Base-by-base conservation (phyloP, 2,329 filamentous ascomycete species). In the Penicillium sp. region DNA sequence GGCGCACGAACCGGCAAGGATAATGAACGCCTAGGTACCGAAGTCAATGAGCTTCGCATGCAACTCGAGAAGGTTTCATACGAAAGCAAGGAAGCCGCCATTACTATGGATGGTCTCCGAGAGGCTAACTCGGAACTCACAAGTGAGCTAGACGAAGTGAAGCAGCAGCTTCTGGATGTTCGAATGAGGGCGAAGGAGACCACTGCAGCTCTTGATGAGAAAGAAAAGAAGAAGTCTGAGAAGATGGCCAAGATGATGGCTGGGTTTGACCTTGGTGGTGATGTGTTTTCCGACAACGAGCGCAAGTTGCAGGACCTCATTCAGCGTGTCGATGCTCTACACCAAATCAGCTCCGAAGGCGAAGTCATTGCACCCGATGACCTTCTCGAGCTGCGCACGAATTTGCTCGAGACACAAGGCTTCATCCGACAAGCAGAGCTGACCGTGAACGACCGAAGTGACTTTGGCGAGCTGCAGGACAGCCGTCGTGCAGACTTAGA, bases 181-280 rank as follows among this genome's bases (percentile, higher is more conserved):
- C 93, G 93, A 78, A 97, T 97, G 89, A 94, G 86, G 63, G 91
- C 93, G 53, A 96, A 94, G 78, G 94, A 97, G 76, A 93, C 89
- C 1, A 91, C 85, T 41, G 91, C 91, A 8, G 88, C 91, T 14
- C 78, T 95, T 18, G 93, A 97, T 65, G 94, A 97, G 76, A 99
- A 99, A 81, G 95, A 97, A 76, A 93, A 91, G 81, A 92, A 91
- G 78, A 99, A 99, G 82, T 91, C 92, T 0, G 94, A 99, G 78
- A 94, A 95, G 76, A 99, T 99, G 94, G 94, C 94, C 40, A 90
- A 97, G 82, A 99, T 99, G 94, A 97, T 99, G 93, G 94, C 94
- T 55, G 91, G 93, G 3, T 97, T 99, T 67, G 93, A 99, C 68
- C 84, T 99, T 32, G 93, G 91, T 41, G 88, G 89, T 45, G 92